Evolutionary conservation across 1,139 yeast genomes (phyloP).

Genomic region (Zygosaccharomyces pseudobailii): DNA sequence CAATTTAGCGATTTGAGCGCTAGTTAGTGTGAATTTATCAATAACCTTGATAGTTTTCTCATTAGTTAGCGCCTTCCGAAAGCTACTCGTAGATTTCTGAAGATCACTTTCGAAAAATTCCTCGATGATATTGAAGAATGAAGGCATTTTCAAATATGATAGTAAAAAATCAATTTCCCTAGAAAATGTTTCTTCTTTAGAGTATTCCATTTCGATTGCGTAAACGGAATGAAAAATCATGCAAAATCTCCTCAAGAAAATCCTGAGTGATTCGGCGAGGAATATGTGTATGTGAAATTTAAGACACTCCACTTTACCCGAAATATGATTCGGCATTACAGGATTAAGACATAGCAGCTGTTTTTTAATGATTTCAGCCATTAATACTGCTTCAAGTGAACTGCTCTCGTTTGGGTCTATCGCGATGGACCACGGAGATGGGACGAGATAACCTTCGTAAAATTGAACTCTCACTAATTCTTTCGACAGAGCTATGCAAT

Average conservation of each 20-base stretch:
- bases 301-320: not conserved
- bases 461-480: conserved; percentile 12
- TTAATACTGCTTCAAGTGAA: not conserved
- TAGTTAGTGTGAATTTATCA: conserved; percentile 22
- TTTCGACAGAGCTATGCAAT: conserved; percentile 13
- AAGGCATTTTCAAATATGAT: conserved; percentile 49
- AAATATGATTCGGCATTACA: not conserved
- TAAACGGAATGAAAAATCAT: conserved; percentile 14
- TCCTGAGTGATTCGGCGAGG: conserved; percentile 13
- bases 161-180: conserved; percentile 57
- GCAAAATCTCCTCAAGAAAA: conserved; percentile 20
- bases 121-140: conserved; percentile 32
- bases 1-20: conserved; percentile 56
- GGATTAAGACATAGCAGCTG: not conserved
- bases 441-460: not conserved
- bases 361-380: not conserved
- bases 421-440: not conserved
- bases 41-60: not conserved
- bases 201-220: conserved; percentile 7
- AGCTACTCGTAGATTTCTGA: not conserved
- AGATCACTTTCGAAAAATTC: conserved; percentile 11
- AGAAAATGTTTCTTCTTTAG: not conserved
- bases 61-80: conserved; percentile 1
- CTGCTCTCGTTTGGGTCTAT: not conserved
- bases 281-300: conserved; percentile 10